Evolutionary conservation across 371 early-diverging fungal species (phyloP), one percentile per base, ranked within the genome.

Genomic region (Rhizopus microsporus): DNA sequence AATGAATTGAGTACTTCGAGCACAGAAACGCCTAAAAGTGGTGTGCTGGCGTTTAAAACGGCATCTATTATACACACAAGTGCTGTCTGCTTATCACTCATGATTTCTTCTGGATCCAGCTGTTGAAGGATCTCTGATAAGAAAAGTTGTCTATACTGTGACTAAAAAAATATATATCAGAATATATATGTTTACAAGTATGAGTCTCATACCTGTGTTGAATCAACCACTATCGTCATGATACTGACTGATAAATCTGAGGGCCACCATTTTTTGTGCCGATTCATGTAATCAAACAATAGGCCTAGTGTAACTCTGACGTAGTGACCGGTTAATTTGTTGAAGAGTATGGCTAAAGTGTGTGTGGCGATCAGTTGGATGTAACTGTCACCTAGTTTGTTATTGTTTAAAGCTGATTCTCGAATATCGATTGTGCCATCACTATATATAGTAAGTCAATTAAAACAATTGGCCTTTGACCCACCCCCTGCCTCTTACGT

Each of bases 1-100:
- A 95, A 72, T 4, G 88, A 82, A 48, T 91, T 89, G 46, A 94
- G 69, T 0, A 93, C 85, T 68, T 95, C 96, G 54, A 93, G 73
- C 0, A 90, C 87, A 1, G 94, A 91, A 35, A 95, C 77, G 23
- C 94, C 93, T 8, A 86, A 85, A 37, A 90, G 67, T 4, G 83
- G 80, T 38, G 76, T 67, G 17, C 79, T 73, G 5, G 79, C 73
- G 23, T 76, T 77, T 31, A 91, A 62, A 4, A 89, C 68, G 1
- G 78, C 70, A 15, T 81, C 78, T 8, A 90, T 60, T n/a, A 82
- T 73, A 3, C 72, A 67, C 6, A 88, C 71, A n/a, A 90, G 63
- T 0, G 84, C 77, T 5, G 77, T 78, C 39, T 80, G 78, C 58
- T 83, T 83, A 44, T 70, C 68, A 3, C 68, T 63, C 13, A 70